A percentile compares a stretch with the other conserved stretches of the same genome.
phyloP scores from a whole-genome alignment of 148 eudicot genomes.

The Silene uniflora region DNA sequence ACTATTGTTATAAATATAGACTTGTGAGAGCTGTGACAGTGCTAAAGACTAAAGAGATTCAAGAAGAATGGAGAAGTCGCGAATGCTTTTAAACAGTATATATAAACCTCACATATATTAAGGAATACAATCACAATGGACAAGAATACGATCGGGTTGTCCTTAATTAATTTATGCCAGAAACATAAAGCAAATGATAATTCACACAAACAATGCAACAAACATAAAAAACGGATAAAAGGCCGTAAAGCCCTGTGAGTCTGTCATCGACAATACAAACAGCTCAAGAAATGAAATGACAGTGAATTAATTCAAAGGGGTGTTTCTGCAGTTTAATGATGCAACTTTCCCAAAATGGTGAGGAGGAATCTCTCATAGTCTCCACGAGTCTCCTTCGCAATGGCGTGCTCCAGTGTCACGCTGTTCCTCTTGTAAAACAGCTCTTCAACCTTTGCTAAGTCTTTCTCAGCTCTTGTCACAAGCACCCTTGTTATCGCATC shows the following conservation, averaged over 20 bases:
- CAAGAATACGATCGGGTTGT: neutral
- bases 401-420: constrained; percentile 52
- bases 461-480: constrained; percentile 67
- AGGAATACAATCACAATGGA: neutral
- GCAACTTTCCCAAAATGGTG: constrained; percentile 56
- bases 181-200: neutral
- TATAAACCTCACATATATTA: neutral
- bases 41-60: no score
- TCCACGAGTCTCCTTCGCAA: constrained; percentile 56
- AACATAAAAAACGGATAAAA: neutral
- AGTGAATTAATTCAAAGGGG: neutral
- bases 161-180: neutral
- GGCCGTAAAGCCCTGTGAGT: constrained; percentile 9
- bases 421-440: constrained; percentile 70
- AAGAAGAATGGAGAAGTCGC: no score
- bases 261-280: neutral
- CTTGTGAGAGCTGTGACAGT: no score
- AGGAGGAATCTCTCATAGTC: constrained; percentile 76
- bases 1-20: no score
- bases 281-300: neutral
- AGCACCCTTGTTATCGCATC: constrained; percentile 71
- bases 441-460: constrained; percentile 51
- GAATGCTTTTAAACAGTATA: neutral
- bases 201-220: neutral
- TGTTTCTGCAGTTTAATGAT: constrained; percentile 21